Evolutionary conservation across 108 stramenopile genomes (phyloP), one percentile per base, ranked within the genome.

Genomic region (Pseudonitzschia pungens): DNA sequence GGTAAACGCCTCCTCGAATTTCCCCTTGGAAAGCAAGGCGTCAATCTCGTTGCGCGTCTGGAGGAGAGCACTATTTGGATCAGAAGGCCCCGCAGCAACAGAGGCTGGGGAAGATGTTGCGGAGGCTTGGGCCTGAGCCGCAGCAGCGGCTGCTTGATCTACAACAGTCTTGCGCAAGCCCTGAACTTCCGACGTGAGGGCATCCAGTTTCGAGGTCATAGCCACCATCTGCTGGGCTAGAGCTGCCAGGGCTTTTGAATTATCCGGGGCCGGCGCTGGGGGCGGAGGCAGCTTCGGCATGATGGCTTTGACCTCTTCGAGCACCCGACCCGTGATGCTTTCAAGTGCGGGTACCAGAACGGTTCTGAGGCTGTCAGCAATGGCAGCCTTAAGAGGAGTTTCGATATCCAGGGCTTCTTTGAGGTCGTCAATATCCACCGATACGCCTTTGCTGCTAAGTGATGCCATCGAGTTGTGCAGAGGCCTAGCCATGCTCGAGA

Each of bases 1-100:
- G 40, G 89, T 92, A 74, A 95, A 95, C 24, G 89, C 92, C 28
- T 80, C 81, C 53, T 92, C 92, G 74, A 77, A 95, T 27, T 87
- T 66, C 41, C 70, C 71, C 27, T 76, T 33, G 45, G 70, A 68
- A 44, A 89, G 69, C 16, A 92, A 76, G 0, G 51, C 59, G 28
- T 72, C 44, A 36, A 95, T 85, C 77, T 89, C 84, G n/a, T 81
- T 67, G 3, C 86, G 84, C 4, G 81, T 31, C 14, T 64, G 59
- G 32, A 77, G 22, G 45, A 59, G 50, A 8, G 42, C 44, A 22
- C 22, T 55, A 36, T 65, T 69, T 5, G 7, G 29, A 24, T 29
- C 50, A 5, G 64, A 54, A 27, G 52, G 6, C 28, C 29, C 20
- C 0, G 48, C 32, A 10, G 31, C 55, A 20, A 28, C 50, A 28